Conservation (phyloP, 1,284 basidiomycete genomes). For the Boletellus deceptivus region DNA sequence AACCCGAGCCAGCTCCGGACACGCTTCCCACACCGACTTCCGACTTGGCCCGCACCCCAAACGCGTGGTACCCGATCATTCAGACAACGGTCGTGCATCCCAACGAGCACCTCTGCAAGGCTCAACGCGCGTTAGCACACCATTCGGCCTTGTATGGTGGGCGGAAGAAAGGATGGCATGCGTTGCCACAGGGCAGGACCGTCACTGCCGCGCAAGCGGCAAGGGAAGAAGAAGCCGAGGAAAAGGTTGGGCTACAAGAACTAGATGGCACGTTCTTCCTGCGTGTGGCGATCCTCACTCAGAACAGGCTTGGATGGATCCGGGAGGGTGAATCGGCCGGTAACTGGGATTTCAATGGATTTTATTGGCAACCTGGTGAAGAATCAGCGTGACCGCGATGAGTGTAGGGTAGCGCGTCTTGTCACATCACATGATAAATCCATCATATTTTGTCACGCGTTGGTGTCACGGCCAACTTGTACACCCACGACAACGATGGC, state of each 20-base stretch:
- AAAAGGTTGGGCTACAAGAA: conserved; percentile 22
- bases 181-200: conserved; percentile 7
- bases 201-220: conserved; percentile 16
- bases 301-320: conserved; percentile 49
- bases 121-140: conserved; percentile 54
- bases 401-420: background rate
- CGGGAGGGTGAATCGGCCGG: conserved; percentile 42
- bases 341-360: conserved; percentile 27
- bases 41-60: conserved; percentile 36
- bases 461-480: background rate
- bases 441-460: conserved; percentile 1
- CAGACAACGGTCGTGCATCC: conserved; percentile 37
- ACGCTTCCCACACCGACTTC: conserved; percentile 35
- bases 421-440: conserved; percentile 8
- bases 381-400: too few relatives aligned
- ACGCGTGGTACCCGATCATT: conserved; percentile 55
- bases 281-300: conserved; percentile 50
- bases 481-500: conserved; percentile 21
- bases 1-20: conserved; percentile 32
- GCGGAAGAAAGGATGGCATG: conserved; percentile 31
- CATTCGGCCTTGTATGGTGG: conserved; percentile 48
- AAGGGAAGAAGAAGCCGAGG: conserved; percentile 26
- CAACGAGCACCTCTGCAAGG: conserved; percentile 62
- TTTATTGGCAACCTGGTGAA: conserved; percentile 11
- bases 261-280: conserved; percentile 53